Evolutionary conservation across 129 eudicot species (phyloP).

Genomic region (Ambrosia artemisiifolia): DNA sequence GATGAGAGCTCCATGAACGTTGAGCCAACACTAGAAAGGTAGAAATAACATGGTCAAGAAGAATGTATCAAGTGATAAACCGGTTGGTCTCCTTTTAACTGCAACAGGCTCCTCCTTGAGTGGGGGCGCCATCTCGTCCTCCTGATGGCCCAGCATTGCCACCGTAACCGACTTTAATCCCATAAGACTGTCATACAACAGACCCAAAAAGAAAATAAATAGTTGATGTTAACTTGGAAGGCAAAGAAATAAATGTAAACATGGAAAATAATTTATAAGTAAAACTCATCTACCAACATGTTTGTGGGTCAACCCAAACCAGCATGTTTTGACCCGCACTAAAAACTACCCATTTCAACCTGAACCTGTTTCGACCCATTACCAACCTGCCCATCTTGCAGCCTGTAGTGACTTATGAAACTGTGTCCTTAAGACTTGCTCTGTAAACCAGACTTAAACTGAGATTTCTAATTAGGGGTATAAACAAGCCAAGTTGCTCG

Average conservation of each 20-base stretch:
- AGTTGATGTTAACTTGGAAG: background rate
- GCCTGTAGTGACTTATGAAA: background rate
- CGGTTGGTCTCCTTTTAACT: constrained; percentile 30
- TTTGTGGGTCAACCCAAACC: background rate
- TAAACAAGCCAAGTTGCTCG: background rate
- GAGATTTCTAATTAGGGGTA: background rate
- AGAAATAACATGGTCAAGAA: constrained; percentile 16
- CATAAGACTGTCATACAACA: constrained; percentile 59
- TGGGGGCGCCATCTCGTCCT: constrained; percentile 67
- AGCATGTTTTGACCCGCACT: background rate
- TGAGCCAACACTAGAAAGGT: constrained; percentile 7
- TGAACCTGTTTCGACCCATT: background rate
- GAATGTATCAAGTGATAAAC: background rate
- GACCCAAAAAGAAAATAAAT: background rate
- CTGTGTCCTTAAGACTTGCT: background rate
- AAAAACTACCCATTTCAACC: background rate
- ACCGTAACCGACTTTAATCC: constrained; percentile 83
- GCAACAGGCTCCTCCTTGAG: constrained; percentile 77
- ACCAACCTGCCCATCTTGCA: background rate
- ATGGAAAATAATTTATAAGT: background rate
- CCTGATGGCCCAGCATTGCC: constrained; percentile 63
- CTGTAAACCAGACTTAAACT: background rate
- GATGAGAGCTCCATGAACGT: constrained; percentile 10
- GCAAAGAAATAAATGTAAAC: background rate
- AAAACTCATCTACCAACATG: background rate